Evolutionary conservation across 169 alveolate species (phyloP).

Genomic region (Plasmodium blacklocki): DNA sequence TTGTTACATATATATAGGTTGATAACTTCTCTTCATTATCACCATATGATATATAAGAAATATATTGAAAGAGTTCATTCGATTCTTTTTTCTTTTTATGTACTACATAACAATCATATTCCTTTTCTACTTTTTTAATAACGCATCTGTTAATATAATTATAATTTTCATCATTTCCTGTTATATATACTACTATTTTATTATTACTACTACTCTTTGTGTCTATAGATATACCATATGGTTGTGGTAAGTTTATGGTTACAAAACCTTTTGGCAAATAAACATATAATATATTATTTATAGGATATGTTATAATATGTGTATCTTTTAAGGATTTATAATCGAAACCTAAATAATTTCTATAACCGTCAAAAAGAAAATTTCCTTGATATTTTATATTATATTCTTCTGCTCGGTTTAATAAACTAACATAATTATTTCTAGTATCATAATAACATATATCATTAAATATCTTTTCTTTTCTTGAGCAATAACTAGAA

Average conservation of each 20-base stretch:
- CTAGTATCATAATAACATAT: slow-evolving; percentile 40
- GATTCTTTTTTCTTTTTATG: slow-evolving; percentile 30
- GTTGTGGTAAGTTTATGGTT: slow-evolving; percentile 31
- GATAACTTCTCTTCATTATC: neutral
- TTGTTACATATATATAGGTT: slow-evolving; percentile 28
- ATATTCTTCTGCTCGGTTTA: slow-evolving; percentile 21
- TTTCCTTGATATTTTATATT: slow-evolving; percentile 13
- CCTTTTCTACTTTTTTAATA: slow-evolving; percentile 9
- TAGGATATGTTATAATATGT: slow-evolving; percentile 48
- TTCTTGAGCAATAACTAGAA: slow-evolving; percentile 34
- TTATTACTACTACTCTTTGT: slow-evolving; percentile 16
- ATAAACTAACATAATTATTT: slow-evolving; percentile 31
- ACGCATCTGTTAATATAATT: slow-evolving; percentile 60
- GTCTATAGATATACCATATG: slow-evolving; percentile 54
- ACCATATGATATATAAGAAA: slow-evolving; percentile 26
- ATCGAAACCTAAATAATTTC: slow-evolving; percentile 57
- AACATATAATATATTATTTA: slow-evolving; percentile 35
- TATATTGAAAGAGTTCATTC: slow-evolving; percentile 45
- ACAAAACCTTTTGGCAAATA: neutral
- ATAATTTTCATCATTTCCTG: slow-evolving; percentile 57
- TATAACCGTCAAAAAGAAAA: slow-evolving; percentile 49
- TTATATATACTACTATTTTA: slow-evolving; percentile 9
- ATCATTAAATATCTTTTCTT: slow-evolving; percentile 23
- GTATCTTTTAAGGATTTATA: slow-evolving; percentile 8
- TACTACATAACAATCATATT: slow-evolving; percentile 35